Conservation (phyloP, 2,329 filamentous ascomycete genomes). For the Ascomycota sp. region DNA sequence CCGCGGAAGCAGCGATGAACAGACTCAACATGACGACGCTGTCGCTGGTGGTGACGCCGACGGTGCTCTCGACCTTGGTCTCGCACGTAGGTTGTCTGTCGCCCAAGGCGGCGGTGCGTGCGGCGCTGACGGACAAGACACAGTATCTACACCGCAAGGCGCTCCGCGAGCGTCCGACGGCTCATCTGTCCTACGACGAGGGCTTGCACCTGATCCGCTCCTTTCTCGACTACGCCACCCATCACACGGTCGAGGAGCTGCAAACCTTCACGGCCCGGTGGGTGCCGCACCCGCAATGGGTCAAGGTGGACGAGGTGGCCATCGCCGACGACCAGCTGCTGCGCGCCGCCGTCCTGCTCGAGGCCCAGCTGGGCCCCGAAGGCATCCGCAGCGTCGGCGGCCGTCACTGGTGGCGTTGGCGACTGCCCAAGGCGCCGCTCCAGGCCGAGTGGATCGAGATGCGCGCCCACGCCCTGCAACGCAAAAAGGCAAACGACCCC, state of each 20-base stretch:
- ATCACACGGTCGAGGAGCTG: constrained; percentile 80
- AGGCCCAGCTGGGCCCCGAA: constrained; percentile 54
- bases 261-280: constrained; percentile 83
- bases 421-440: constrained; percentile 44
- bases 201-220: constrained; percentile 70
- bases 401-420: constrained; percentile 77
- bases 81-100: constrained; percentile 45
- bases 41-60: constrained; percentile 67
- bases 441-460: constrained; percentile 95
- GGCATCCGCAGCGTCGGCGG: constrained; percentile 65
- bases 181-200: constrained; percentile 85
- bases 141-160: constrained; percentile 69
- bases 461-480: constrained; percentile 50
- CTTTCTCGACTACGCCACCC: constrained; percentile 69
- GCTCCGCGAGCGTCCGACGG: constrained; percentile 60
- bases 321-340: constrained; percentile 45
- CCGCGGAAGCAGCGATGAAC: constrained; percentile 16
- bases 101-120: not conserved
- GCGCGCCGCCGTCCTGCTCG: constrained; percentile 45
- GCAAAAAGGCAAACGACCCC: constrained; percentile 38
- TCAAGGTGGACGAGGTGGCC: constrained; percentile 50
- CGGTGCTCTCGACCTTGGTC: constrained; percentile 68
- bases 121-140: not conserved
- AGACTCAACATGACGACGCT: constrained; percentile 62
- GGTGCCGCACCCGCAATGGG: constrained; percentile 79